phyloP scores from a whole-genome alignment of 768 basidiomycete genomes.

The Tricholoma sp. region DNA sequence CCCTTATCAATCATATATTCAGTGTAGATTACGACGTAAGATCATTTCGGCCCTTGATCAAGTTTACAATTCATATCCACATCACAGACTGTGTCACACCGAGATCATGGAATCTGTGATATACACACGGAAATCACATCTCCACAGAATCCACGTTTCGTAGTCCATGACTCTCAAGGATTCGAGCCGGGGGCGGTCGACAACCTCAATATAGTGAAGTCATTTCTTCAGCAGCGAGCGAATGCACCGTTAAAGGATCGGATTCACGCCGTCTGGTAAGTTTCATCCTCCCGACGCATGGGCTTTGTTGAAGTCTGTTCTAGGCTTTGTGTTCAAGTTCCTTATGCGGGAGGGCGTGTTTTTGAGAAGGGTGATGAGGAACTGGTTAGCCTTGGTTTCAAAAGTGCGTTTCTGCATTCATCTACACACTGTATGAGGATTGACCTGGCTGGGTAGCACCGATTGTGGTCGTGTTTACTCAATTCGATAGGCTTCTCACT shows the following conservation, averaged over 20 bases:
- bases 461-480: constrained; percentile 27
- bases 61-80: not conserved
- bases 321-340: constrained; percentile 24
- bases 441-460: constrained; percentile 9
- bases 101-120: constrained; percentile 5
- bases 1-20: not conserved
- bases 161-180: constrained; percentile 27
- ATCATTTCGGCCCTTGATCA: not conserved
- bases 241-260: constrained; percentile 8
- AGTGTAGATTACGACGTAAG: not conserved
- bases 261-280: constrained; percentile 26
- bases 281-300: not conserved
- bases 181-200: constrained; percentile 24
- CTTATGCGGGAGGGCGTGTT: constrained; percentile 13
- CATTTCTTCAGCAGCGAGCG: constrained; percentile 15
- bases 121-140: constrained; percentile 19
- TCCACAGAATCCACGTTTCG: constrained; percentile 17
- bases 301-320: not conserved
- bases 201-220: constrained; percentile 16
- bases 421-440: not conserved
- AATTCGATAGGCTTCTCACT: constrained; percentile 22
- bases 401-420: not conserved
- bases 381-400: constrained; percentile 2
- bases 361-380: constrained; percentile 21
- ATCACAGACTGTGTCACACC: not conserved